Evolutionary conservation across 2,329 filamentous ascomycete genomes (phyloP), one percentile per base, ranked within the genome.

Genomic region (Pseudocercospora cruenta): DNA sequence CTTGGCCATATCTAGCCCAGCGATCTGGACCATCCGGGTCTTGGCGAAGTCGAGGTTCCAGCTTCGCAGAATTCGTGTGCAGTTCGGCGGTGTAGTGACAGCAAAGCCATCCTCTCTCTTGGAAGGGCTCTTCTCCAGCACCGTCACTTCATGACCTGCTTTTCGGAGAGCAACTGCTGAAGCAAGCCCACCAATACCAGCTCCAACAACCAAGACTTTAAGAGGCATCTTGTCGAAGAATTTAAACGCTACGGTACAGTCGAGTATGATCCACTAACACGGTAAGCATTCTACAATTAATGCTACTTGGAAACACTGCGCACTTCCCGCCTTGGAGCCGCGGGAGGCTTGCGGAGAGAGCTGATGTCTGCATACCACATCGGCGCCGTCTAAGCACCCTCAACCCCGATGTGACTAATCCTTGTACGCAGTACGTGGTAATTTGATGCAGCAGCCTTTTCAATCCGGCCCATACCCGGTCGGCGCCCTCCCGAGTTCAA

Each of bases 161-260:
- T 16, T 43, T 10, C 58, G 33, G n/a, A 60, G 33, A 26, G 58
- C 58, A 16, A 60, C 39, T 16, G 58, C 58, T 21, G 58, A 22
- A n/a, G 58, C 58, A 39, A 45, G 24, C 24, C 58, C 58, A 45
- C 19, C 33, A 45, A 60, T 39, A 8, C 58, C 58, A 26, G 8
- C 58, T n/a, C 58, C 58, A 26, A 60, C 58, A 22, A 60, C 49
- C 5, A 24, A 21, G 12, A 60, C 58, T 21, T 60, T 55, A 3
- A 55, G n/a, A 55, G 51, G 14, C 39, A 45, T 45, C 39, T 45
- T 16, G 39, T 45, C 39, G 39, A 31, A 31, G 8, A 31, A 5
- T 31, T 31, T 3, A 31, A 31, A 6, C 6, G 28, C 28, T 31
- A 31, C 6, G 6, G 28, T 31, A 31, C 28, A 8, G 28, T 31